Evolutionary conservation across 352 stramenopile species (phyloP).

Genomic region (Thalassiosira ordinaria): DNA sequence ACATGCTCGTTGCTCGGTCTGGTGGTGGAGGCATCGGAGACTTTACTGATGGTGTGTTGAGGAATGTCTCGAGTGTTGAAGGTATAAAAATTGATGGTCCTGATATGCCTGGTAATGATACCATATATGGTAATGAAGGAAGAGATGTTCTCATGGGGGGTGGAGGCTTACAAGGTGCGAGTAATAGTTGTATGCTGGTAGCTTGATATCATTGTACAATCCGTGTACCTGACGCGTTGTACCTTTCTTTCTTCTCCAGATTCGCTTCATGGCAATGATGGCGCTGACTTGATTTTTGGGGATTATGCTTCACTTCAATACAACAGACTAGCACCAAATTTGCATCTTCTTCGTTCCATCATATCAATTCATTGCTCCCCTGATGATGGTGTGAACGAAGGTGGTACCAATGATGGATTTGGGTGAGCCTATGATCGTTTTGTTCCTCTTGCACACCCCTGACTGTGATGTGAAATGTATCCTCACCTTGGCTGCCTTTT

Average conservation of each 20-base stretch:
- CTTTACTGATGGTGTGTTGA: conserved; percentile 48
- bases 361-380: no score
- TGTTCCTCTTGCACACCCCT: no score
- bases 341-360: conserved; percentile 26
- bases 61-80: conserved; percentile 29
- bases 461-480: no score
- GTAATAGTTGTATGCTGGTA: no score
- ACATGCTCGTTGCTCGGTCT: conserved; percentile 28
- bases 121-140: conserved; percentile 28
- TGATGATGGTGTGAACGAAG: no score
- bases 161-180: conserved; percentile 16
- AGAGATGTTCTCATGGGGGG: conserved; percentile 44
- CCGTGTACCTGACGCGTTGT: no score
- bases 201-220: no score
- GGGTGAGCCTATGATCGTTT: no score
- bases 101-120: conserved; percentile 30
- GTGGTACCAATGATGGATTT: no score
- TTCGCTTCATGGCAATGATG: conserved; percentile 26
- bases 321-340: conserved; percentile 1
- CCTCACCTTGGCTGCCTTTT: no score
- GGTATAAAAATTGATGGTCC: neutral
- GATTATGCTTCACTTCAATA: conserved; percentile 36
- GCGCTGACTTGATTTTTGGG: conserved; percentile 40
- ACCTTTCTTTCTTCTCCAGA: no score
- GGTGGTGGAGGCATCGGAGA: conserved; percentile 60